Base-by-base conservation (phyloP, 2,329 filamentous ascomycete genomes). In the Xylariaceae sp. region DNA sequence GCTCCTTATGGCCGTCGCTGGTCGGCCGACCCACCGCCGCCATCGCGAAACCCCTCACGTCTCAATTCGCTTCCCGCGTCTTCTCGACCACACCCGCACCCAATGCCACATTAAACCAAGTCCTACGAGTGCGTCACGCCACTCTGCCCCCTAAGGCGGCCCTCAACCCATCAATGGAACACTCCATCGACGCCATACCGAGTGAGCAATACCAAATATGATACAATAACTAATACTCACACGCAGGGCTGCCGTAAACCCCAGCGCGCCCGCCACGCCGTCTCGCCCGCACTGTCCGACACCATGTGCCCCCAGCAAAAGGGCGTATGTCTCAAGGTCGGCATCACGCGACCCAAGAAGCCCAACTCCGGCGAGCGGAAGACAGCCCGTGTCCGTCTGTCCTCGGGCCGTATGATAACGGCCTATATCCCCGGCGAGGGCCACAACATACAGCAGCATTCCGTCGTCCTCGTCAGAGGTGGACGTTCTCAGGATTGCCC, bases 381-480 rank as follows among this genome's bases (percentile, higher is more conserved):
- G 79, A 94, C 90, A 52, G 93, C 93, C 2, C 90, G 93, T 78
- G 87, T 99, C 17, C 81, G 92, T 62, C 77, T 99, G 69, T 94
- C 89, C 54, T 92, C 84, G 58, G 94, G 94, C 50, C 90, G 86
- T 68, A 82, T 95, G 53, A 80, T 99, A 57, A 96, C 90, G 53
- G 90, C 89, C 22, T 97, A 97, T 76, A 97, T 99, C 66, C 91
- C 92, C 33, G 94, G 94, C 47, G 93, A 97, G 82, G 93, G 94
- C 45, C 94, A 99, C 75, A 99, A 97, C 73, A 92, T 97, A 60
- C 93, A 97, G 79, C 94, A 97, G 80, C 95, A 99, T 78, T 95
- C 89, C 64, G 94, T 99, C 43, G 94, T 99, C 50, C 78, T 97
- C 60, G 92, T 99, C n/a, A 81, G 94, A 60, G 94, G 94, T 53